phyloP scores from a whole-genome alignment of 306 rosid genomes.

The Casuarina glauca region DNA sequence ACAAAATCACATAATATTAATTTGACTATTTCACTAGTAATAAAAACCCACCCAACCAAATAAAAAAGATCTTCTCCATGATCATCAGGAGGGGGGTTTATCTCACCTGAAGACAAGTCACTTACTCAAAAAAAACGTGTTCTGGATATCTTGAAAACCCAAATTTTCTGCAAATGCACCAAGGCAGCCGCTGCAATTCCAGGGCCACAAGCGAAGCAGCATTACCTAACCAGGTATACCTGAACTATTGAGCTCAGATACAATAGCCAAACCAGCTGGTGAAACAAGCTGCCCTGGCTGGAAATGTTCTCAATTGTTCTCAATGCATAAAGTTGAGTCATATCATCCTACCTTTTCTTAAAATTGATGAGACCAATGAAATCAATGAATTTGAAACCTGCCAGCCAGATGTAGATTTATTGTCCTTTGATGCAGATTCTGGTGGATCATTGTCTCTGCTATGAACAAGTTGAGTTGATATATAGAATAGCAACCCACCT shows the following conservation, averaged over 20 bases:
- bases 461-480: conserved; percentile 83
- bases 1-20: no score
- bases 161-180: conserved; percentile 36
- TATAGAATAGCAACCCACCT: conserved; percentile 89
- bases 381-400: conserved; percentile 91
- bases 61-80: no score
- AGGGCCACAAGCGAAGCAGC: conserved; percentile 45
- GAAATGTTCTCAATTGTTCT: conserved; percentile 88
- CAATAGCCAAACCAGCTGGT: conserved; percentile 27
- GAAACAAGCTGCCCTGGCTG: conserved; percentile 68
- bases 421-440: conserved; percentile 86
- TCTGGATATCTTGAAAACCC: no score
- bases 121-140: background rate
- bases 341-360: conserved; percentile 92
- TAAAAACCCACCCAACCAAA: no score
- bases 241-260: conserved; percentile 62
- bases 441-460: conserved; percentile 55
- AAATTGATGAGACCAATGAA: conserved; percentile 72
- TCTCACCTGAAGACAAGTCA: conserved; percentile 29
- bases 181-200: conserved; percentile 39
- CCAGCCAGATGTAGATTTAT: conserved; percentile 61
- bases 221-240: conserved; percentile 55
- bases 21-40: no score
- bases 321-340: conserved; percentile 89
- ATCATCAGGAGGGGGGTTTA: background rate